Evolutionary conservation across 1,139 yeast genomes (phyloP).

Genomic region (Geotrichum europaeum): DNA sequence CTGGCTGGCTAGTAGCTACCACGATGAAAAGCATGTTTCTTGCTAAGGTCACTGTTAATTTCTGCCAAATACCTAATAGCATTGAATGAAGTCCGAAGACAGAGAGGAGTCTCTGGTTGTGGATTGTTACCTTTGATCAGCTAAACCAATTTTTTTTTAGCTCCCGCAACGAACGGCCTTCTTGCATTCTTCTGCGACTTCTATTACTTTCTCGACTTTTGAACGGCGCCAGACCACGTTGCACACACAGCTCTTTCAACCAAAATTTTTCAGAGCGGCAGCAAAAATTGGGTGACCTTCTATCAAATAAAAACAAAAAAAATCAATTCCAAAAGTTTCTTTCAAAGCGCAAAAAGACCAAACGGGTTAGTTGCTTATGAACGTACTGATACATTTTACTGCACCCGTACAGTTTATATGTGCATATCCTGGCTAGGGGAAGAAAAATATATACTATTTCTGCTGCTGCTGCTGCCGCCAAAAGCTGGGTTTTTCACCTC

Average conservation of each 20-base stretch:
- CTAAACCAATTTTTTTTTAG: not conserved
- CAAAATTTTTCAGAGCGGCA: not conserved
- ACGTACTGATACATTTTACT: not conserved
- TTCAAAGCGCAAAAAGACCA: not conserved
- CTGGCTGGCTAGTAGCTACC: too few species aligned
- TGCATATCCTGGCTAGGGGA: not conserved
- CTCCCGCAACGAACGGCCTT: not conserved
- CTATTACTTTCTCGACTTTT: too few species aligned
- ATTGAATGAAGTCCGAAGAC: too few species aligned
- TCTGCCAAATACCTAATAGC: too few species aligned
- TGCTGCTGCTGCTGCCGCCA: not conserved
- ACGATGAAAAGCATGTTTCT: too few species aligned
- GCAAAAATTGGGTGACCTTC: not conserved
- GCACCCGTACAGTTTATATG: not conserved
- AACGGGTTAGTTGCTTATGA: not conserved
- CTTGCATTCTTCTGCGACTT: not conserved
- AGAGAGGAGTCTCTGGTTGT: not conserved
- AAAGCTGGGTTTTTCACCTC: not conserved
- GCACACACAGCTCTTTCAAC: not conserved
- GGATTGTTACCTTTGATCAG: not conserved
- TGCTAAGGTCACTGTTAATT: too few species aligned
- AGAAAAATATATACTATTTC: not conserved
- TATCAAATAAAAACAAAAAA: too few species aligned
- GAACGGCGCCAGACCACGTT: not conserved
- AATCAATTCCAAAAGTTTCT: too few species aligned